These are phyloP conservation scores for Cylindrodendrum hubeiense DNA, from an alignment of 2,329 filamentous ascomycete species.

Conservation along the genomic window DNA sequence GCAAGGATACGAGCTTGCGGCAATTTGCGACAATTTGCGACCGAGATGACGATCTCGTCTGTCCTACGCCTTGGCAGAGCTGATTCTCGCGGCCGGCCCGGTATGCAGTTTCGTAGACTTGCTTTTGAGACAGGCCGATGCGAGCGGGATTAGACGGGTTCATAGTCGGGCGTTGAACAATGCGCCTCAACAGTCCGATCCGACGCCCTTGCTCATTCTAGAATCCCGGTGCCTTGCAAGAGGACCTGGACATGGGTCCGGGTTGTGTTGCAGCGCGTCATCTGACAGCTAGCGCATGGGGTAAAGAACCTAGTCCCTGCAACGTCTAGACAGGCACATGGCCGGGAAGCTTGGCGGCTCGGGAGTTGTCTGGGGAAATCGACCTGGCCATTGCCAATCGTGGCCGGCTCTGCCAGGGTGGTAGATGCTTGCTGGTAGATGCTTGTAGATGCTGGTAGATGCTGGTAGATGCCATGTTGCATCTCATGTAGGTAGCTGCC, in stretches of 20 bases:
- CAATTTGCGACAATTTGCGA: constrained; percentile 26
- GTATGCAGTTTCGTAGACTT: constrained; percentile 11
- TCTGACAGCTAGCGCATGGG: constrained; percentile 21
- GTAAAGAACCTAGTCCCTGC: constrained; percentile 25
- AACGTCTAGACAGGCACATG: constrained; percentile 27
- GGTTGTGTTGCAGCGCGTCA: constrained; percentile 27
- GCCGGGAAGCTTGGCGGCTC: constrained; percentile 3
- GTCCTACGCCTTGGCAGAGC: constrained; percentile 16
- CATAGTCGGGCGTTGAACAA: constrained; percentile 17
- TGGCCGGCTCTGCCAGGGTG: neutral
- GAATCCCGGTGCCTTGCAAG: constrained; percentile 2
- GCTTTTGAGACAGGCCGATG: constrained; percentile 3
- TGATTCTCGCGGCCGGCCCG: constrained; percentile 23
- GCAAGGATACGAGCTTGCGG: constrained; percentile 21
- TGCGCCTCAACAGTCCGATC: constrained; percentile 17
- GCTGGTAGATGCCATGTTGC: constrained; percentile 17
- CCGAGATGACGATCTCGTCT: constrained; percentile 15
- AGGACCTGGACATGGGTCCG: neutral
- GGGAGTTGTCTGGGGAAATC: constrained; percentile 26
- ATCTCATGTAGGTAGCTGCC: neutral
- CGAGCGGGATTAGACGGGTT: constrained; percentile 21
- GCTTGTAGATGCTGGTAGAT: neutral
- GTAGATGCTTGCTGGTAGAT: too few relatives aligned
- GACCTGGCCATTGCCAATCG: constrained; percentile 13
- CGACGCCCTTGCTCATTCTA: constrained; percentile 17